These are phyloP conservation scores for Flaveria robusta DNA, from an alignment of 129 eudicot species.

Conservation along the genomic window DNA sequence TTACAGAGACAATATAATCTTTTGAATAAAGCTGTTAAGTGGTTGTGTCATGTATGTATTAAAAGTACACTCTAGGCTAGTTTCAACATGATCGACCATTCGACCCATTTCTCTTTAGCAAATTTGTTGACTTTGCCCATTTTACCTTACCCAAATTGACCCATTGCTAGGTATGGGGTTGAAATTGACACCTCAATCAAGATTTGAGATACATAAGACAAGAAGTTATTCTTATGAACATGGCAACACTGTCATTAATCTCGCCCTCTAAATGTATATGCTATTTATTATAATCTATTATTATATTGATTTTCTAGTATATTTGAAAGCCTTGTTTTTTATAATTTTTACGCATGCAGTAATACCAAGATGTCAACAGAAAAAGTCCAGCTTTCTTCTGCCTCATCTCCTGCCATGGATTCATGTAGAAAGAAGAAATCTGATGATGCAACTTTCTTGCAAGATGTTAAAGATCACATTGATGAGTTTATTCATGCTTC, in stretches of 20 bases:
- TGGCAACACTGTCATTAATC: not conserved
- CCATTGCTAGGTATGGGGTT: not conserved
- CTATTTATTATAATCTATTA: not conserved
- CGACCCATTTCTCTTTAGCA: not conserved
- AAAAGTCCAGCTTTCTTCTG: constrained; percentile 35
- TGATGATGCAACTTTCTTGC: constrained; percentile 61
- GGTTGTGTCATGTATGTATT: not conserved
- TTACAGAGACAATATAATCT: not conserved
- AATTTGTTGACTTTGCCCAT: not conserved
- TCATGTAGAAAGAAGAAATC: constrained; percentile 72
- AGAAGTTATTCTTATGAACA: not conserved
- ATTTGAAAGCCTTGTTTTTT: not conserved
- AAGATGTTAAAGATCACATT: constrained; percentile 73
- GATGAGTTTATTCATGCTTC: constrained; percentile 78
- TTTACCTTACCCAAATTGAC: not conserved
- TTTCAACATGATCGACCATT: not conserved
- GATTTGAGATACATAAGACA: not conserved
- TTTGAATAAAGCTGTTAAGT: not conserved
- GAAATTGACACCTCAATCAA: not conserved
- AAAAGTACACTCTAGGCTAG: not conserved
- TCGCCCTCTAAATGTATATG: not conserved
- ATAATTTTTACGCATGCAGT: not conserved
- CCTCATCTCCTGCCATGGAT: constrained; percentile 34
- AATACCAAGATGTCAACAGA: constrained; percentile 51
- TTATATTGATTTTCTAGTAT: not conserved